Evolutionary conservation across 441 rosid genomes (phyloP).

Genomic region (Flueggea neowawraea): DNA sequence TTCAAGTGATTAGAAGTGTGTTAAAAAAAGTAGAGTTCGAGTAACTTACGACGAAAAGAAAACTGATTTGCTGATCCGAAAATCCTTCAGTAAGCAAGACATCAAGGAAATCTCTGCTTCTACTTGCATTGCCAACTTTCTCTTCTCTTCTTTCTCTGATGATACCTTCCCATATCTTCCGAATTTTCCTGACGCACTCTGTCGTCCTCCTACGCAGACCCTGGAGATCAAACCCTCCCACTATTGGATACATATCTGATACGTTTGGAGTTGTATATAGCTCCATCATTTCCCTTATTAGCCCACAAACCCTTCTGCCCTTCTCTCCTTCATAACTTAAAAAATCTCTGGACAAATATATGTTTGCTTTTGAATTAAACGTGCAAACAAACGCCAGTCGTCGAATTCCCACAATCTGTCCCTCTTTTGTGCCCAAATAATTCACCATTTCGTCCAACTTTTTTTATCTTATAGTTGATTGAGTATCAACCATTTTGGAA

Average conservation of each 20-base stretch:
- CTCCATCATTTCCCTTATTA: conserved; percentile 21
- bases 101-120: conserved; percentile 2
- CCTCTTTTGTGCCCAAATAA: conserved; percentile 13
- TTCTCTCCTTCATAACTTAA: neutral
- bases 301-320: neutral
- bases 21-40: neutral
- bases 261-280: conserved; percentile 22
- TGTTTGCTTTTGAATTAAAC: conserved; percentile 9
- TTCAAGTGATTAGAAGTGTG: neutral
- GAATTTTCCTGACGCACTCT: conserved; percentile 3
- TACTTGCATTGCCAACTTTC: neutral
- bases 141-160: conserved; percentile 20
- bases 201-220: conserved; percentile 10
- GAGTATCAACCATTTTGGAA: conserved; percentile 9
- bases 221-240: conserved; percentile 22
- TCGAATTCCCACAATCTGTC: conserved; percentile 10
- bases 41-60: neutral
- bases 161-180: conserved; percentile 12
- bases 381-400: conserved; percentile 13
- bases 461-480: conserved; percentile 17
- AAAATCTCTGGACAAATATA: conserved; percentile 16
- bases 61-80: conserved; percentile 2
- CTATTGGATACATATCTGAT: conserved; percentile 20
- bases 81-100: neutral
- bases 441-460: conserved; percentile 21